Base-by-base conservation (phyloP, 2,329 filamentous ascomycete genomes). In the Xylariomycetidae sp. region DNA sequence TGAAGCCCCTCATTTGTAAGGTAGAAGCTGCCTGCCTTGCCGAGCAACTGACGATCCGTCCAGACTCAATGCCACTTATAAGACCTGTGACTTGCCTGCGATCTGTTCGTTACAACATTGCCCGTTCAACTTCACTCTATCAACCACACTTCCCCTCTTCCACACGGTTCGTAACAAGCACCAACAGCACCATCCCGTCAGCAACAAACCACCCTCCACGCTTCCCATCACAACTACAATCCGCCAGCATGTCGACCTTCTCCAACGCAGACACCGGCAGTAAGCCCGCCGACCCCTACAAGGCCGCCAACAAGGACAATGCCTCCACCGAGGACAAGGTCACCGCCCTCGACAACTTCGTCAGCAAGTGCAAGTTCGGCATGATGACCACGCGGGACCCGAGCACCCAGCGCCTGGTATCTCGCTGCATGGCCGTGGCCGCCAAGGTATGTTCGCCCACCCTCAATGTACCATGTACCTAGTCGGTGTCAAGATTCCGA, bases 361-460 rank as follows among this genome's bases (percentile, higher is more conserved):
- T 85, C 54, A 70, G 74, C 23, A 68, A 71, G 42, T 74, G 72
- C 67, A 94, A 93, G 63, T 93, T 87, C 56, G 85, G 83, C 59
- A 85, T 94, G 82, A 79, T 94, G 77, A 92, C 87, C 7, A 93
- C 88, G 15, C 72, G 79, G 31, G 78, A 81, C 30, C 66, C 72
- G 2, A 67, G 71, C 22, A 74, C 70, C 0, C 81, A 80, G 10
- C 69, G 79, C 31, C 66, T 95, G 10, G 79, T 82, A 4, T 89
- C 82, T n/a, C 72, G 88, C 44, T 86, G 82, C 58, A 94, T 95
- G 88, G 85, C 85, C 5, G 59, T 94, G 10, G 85, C 85, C 12
- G 85, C 76, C 10, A 83, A 82, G 61, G 85, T 88, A 66, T 19
- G 64, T 20, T 10, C 8, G 7, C 6, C n/a, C n/a, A n/a, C n/a